Evolutionary conservation across 2,329 filamentous ascomycete genomes (phyloP).

Genomic region (Leptographium radiaticola): DNA sequence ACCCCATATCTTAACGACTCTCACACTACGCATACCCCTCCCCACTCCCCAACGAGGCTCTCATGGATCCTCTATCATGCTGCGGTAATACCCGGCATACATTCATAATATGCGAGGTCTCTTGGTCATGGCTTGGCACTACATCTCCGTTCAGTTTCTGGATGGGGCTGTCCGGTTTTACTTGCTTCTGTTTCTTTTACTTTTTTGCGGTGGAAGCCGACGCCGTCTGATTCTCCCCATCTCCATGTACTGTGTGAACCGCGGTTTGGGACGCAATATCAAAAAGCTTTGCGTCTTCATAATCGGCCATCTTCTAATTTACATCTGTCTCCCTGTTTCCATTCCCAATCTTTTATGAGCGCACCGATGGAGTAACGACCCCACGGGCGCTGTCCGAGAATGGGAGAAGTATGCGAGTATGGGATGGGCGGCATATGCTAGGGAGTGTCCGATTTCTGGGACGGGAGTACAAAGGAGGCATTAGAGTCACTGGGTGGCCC

Average conservation of each 20-base stretch:
- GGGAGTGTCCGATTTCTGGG: no score
- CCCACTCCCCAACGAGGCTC: conserved; percentile 7
- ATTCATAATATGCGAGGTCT: conserved; percentile 13
- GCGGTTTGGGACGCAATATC: background rate
- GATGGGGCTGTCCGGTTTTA: background rate
- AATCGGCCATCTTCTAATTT: conserved; percentile 2
- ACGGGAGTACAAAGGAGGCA: no score
- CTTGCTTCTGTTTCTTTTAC: background rate
- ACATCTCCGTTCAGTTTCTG: background rate
- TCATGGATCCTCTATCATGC: conserved; percentile 12
- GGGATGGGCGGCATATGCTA: background rate
- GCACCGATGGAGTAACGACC: background rate
- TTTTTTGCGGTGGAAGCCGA: background rate
- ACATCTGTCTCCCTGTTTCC: background rate
- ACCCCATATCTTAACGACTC: background rate
- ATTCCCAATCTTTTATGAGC: background rate
- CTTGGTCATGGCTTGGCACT: conserved; percentile 9
- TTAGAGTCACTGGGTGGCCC: background rate
- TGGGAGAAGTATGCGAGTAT: background rate
- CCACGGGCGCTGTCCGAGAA: background rate
- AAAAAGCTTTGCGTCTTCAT: background rate
- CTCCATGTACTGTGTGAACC: background rate
- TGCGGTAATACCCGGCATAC: conserved; percentile 46
- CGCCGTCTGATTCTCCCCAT: background rate
- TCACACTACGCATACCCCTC: background rate